phyloP scores from a whole-genome alignment of 495 filamentous ascomycete species.

The Aspergillus ellipticus region DNA sequence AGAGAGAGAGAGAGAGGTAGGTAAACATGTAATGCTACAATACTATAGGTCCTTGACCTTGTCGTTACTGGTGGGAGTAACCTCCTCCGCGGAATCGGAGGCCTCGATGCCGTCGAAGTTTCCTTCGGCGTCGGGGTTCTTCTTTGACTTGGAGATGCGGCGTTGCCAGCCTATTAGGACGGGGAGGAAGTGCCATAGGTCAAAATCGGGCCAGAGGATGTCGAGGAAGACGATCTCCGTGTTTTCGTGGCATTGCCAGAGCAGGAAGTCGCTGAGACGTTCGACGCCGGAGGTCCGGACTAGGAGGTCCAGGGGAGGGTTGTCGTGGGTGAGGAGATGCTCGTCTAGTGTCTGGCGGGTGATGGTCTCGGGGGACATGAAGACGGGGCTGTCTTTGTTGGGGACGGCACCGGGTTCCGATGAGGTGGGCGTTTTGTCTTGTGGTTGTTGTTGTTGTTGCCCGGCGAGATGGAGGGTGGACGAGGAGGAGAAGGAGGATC shows the following conservation, averaged over 20 bases:
- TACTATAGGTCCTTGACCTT: slow-evolving; percentile 36
- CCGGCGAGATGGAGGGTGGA: slow-evolving; percentile 46
- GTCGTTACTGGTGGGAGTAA: slow-evolving; percentile 11
- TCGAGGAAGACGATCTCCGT: slow-evolving; percentile 90
- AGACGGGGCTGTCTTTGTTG: slow-evolving; percentile 25
- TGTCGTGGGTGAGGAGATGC: slow-evolving; percentile 79
- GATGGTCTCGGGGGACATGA: slow-evolving; percentile 76
- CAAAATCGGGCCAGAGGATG: slow-evolving; percentile 94
- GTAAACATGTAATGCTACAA: background rate
- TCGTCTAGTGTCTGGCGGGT: slow-evolving; percentile 70
- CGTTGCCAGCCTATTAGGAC: slow-evolving; percentile 91
- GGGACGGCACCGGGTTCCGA: slow-evolving; percentile 12
- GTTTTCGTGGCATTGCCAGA: slow-evolving; percentile 93
- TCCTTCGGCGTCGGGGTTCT: slow-evolving; percentile 42
- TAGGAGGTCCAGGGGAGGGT: slow-evolving; percentile 84
- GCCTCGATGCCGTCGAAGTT: slow-evolving; percentile 36
- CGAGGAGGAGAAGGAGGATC: slow-evolving; percentile 52
- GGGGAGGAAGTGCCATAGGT: slow-evolving; percentile 89
- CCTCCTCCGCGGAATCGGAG: slow-evolving; percentile 24
- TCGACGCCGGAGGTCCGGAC: slow-evolving; percentile 89
- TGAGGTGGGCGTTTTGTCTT: slow-evolving; percentile 19
- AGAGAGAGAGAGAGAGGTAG: background rate
- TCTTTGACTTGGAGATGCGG: slow-evolving; percentile 47
- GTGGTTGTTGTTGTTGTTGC: slow-evolving; percentile 30
- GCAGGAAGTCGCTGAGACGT: slow-evolving; percentile 92